Evolutionary conservation across 768 basidiomycete species (phyloP).

Genomic region (Chlorophyllum brunneum): DNA sequence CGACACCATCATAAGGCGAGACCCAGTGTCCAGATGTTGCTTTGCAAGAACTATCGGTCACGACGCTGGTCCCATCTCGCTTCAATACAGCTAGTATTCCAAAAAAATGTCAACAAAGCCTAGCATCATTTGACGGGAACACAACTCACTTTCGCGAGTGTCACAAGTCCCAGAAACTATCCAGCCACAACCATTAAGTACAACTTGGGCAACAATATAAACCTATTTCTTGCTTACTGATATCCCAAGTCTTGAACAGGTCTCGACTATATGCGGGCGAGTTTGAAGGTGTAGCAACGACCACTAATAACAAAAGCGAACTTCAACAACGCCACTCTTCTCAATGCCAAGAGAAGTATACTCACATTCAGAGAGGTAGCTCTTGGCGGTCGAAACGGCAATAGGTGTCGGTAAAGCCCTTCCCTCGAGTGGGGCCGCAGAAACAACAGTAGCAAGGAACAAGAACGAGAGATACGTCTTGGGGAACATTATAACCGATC

Average conservation of each 20-base stretch:
- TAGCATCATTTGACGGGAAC: neutral
- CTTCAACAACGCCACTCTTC: neutral
- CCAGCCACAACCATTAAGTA: neutral
- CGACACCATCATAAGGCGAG: slow-evolving; percentile 46
- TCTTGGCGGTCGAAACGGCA: slow-evolving; percentile 27
- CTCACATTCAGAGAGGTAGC: slow-evolving; percentile 30
- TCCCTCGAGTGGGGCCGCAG: slow-evolving; percentile 16
- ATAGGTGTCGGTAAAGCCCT: slow-evolving; percentile 31
- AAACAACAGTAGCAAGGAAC: slow-evolving; percentile 15
- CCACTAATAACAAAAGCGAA: slow-evolving; percentile 21
- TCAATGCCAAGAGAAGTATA: neutral
- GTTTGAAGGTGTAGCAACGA: slow-evolving; percentile 29
- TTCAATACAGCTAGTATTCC: slow-evolving; percentile 34
- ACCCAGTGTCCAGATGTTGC: slow-evolving; percentile 49
- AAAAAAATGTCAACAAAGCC: neutral
- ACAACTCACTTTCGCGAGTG: slow-evolving; percentile 44
- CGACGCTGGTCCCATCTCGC: slow-evolving; percentile 42
- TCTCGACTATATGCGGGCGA: slow-evolving; percentile 31
- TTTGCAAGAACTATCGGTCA: slow-evolving; percentile 34
- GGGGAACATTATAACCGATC: neutral
- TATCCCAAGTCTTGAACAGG: slow-evolving; percentile 47
- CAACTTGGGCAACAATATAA: neutral
- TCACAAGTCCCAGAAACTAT: slow-evolving; percentile 48
- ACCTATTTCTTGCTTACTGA: slow-evolving; percentile 25
- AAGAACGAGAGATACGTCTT: slow-evolving; percentile 5